Percentiles rank a stretch among this genome's conserved stretches.
Evolutionary conservation across 371 early-diverging fungal genomes (phyloP).

Genomic region (Mortierella sp.): DNA sequence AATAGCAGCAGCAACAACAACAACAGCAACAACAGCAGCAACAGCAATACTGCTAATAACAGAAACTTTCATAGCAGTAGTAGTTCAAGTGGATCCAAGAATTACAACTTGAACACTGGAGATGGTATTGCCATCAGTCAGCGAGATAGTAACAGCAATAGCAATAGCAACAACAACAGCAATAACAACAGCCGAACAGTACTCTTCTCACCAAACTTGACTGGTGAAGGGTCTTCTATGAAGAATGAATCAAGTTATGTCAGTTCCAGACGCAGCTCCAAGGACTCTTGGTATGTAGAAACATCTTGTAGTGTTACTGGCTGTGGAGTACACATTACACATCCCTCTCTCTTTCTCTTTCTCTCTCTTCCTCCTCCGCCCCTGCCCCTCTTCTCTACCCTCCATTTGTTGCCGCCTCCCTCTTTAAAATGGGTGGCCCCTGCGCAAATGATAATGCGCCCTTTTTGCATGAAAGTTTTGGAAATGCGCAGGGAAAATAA

Average conservation of each 20-base stretch:
- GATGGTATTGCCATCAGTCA: not conserved
- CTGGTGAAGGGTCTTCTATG: constrained; percentile 21
- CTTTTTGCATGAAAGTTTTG: not conserved
- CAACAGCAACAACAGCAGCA: not conserved
- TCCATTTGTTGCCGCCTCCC: not conserved
- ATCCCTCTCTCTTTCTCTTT: not conserved
- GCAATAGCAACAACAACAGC: not conserved
- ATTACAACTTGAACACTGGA: not conserved
- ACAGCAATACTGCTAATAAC: not conserved
- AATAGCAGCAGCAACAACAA: too few relatives aligned
- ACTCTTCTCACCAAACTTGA: constrained; percentile 8
- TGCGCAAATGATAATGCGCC: not conserved
- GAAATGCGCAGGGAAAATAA: not conserved
- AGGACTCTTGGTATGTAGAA: constrained; percentile 40
- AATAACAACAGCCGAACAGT: not conserved
- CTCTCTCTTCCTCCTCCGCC: not conserved
- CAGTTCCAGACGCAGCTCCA: constrained; percentile 47
- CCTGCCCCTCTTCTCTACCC: not conserved
- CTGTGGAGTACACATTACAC: not conserved
- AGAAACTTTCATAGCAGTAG: not conserved
- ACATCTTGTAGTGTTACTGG: not conserved
- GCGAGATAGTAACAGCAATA: constrained; percentile 1
- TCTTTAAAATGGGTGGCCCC: constrained; percentile 1
- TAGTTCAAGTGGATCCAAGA: not conserved
- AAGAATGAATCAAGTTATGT: constrained; percentile 30